Percentiles rank a stretch among this genome's conserved stretches.
Conservation (phyloP, 345 rosid genomes). For the Rhodamnia rubescens region DNA sequence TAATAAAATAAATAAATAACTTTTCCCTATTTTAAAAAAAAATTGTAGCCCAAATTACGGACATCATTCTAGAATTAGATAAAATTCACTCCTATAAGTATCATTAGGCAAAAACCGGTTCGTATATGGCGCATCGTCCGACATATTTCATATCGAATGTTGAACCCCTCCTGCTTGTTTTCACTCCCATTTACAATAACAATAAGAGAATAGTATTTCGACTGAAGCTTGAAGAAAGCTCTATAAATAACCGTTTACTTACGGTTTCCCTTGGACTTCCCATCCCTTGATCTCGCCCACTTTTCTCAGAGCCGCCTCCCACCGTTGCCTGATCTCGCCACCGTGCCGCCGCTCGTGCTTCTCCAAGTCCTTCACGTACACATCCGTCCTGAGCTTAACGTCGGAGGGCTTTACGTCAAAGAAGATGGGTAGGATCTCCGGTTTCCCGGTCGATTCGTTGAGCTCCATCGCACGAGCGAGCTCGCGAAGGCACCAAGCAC, state of each 20-base stretch:
- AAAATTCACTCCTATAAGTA: not conserved
- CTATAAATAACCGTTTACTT: not conserved
- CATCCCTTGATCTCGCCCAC: not conserved
- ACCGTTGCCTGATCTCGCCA: not conserved
- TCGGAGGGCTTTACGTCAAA: not conserved
- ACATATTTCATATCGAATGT: no score
- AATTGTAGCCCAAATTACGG: fast-evolving
- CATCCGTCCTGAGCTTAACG: not conserved
- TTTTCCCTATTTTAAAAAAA: no score
- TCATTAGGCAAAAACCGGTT: not conserved
- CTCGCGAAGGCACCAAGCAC: not conserved
- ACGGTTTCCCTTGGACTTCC: not conserved
- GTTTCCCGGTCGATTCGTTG: not conserved
- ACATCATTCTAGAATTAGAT: not conserved
- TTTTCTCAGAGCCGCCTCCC: not conserved
- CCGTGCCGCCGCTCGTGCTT: no score
- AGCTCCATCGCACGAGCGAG: not conserved
- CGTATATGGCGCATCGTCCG: not conserved
- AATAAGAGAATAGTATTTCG: no score
- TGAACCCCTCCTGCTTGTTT: no score
- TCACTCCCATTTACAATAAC: no score
- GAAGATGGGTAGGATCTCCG: not conserved
- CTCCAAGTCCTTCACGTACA: no score
- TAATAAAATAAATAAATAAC: no score
- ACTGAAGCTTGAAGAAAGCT: no score